These are phyloP conservation scores for Scutellaria barbata DNA, from an alignment of 257 asterid genomes.

Conservation along the genomic window DNA sequence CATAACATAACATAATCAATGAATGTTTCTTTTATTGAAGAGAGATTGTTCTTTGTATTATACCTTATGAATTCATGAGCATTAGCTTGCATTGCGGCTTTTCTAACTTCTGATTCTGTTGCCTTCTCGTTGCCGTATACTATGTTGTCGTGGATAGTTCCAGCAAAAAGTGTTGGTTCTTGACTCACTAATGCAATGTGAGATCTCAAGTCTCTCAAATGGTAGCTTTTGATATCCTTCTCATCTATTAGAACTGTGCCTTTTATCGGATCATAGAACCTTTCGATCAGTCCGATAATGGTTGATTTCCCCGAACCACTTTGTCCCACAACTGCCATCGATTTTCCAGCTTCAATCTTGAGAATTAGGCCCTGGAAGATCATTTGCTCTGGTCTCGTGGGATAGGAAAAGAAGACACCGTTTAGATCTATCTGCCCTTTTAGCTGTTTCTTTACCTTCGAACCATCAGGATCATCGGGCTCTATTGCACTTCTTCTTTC, in stretches of 20 bases:
- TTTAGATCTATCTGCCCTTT: constrained; percentile 56
- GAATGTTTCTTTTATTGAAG: neutral
- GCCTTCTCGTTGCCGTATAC: constrained; percentile 57
- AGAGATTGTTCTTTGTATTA: too few species aligned
- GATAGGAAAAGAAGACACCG: constrained; percentile 59
- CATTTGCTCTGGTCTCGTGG: constrained; percentile 70
- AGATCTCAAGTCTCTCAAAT: constrained; percentile 61
- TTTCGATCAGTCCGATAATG: constrained; percentile 62
- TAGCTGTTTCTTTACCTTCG: constrained; percentile 38
- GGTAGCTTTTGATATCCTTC: constrained; percentile 56
- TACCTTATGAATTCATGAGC: constrained; percentile 85
- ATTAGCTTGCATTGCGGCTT: constrained; percentile 66
- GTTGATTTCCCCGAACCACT: constrained; percentile 92
- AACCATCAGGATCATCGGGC: constrained; percentile 49
- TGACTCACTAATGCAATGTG: constrained; percentile 78
- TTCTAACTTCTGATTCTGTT: constrained; percentile 62
- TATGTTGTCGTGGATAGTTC: constrained; percentile 63
- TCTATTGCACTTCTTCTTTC: constrained; percentile 63
- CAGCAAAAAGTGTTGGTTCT: constrained; percentile 70
- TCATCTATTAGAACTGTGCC: constrained; percentile 66
- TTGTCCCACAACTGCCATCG: constrained; percentile 69
- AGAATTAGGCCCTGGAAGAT: constrained; percentile 64
- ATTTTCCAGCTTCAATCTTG: constrained; percentile 60
- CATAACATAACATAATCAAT: neutral
- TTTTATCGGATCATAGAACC: constrained; percentile 71